Evolutionary conservation across 257 asterid genomes (phyloP).

Genomic region (Prunella vulgaris): DNA sequence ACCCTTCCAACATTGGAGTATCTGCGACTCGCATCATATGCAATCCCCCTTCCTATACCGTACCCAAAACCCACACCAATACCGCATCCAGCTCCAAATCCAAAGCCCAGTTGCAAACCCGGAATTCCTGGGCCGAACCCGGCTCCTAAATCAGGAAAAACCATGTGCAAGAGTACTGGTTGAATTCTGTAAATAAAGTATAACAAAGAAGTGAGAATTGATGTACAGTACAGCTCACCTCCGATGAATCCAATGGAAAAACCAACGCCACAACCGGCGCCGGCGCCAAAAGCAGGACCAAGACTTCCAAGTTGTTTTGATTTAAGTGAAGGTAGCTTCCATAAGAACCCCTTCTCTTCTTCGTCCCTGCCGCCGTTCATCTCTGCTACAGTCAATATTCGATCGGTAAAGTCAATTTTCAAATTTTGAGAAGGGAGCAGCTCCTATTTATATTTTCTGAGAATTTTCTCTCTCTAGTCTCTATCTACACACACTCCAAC

Average conservation of each 20-base stretch:
- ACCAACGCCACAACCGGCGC: constrained; percentile 89
- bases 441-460: no score
- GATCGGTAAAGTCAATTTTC: neutral
- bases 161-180: neutral
- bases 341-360: constrained; percentile 57
- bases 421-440: no score
- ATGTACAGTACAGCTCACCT: no score
- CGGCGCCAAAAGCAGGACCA: constrained; percentile 85
- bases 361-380: constrained; percentile 35
- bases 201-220: neutral
- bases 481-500: no score
- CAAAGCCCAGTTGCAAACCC: constrained; percentile 75
- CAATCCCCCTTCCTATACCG: constrained; percentile 75
- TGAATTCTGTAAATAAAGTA: neutral
- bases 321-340: constrained; percentile 74
- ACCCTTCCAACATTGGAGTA: constrained; percentile 51
- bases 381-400: neutral
- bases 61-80: constrained; percentile 86
- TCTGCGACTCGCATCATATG: constrained; percentile 52
- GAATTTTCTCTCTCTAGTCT: no score
- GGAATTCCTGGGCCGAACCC: constrained; percentile 84
- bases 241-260: constrained; percentile 70
- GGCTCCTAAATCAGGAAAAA: constrained; percentile 37
- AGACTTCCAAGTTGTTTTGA: constrained; percentile 61
- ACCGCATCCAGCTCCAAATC: constrained; percentile 89